Evolutionary conservation across 805 yeast species (phyloP).

Genomic region (Metschnikowia peoriensis): DNA sequence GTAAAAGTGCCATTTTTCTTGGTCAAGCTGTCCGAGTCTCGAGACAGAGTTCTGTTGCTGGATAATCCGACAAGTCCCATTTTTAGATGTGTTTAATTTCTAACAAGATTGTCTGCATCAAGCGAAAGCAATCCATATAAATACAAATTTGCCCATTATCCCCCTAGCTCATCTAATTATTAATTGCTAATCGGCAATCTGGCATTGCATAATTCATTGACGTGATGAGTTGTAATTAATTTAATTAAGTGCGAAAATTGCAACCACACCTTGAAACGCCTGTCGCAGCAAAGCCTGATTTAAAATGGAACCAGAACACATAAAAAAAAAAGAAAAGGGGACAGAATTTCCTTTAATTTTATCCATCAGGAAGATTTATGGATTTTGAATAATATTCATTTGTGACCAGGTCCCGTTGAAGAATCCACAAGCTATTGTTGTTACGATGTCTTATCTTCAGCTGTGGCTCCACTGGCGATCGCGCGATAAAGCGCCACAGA

Average conservation of each 20-base stretch:
- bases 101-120: neutral
- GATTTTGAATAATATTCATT: neutral
- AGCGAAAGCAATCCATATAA: neutral
- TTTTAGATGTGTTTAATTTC: neutral
- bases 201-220: neutral
- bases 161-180: neutral
- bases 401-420: too few species aligned
- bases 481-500: neutral
- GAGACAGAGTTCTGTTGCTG: neutral
- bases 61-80: conserved; percentile 10
- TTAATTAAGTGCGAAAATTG: neutral
- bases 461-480: neutral
- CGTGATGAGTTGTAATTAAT: neutral
- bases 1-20: neutral
- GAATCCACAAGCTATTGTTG: too few species aligned
- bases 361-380: neutral
- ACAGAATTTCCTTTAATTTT: neutral
- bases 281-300: too few species aligned
- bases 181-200: neutral
- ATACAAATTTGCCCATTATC: neutral
- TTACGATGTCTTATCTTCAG: neutral
- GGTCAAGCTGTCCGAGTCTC: conserved; percentile 6
- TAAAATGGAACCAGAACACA: too few species aligned
- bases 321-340: too few species aligned
- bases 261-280: neutral